Evolutionary conservation across 139 green algal genomes (phyloP).

Genomic region (Ettlia oleoabundans): DNA sequence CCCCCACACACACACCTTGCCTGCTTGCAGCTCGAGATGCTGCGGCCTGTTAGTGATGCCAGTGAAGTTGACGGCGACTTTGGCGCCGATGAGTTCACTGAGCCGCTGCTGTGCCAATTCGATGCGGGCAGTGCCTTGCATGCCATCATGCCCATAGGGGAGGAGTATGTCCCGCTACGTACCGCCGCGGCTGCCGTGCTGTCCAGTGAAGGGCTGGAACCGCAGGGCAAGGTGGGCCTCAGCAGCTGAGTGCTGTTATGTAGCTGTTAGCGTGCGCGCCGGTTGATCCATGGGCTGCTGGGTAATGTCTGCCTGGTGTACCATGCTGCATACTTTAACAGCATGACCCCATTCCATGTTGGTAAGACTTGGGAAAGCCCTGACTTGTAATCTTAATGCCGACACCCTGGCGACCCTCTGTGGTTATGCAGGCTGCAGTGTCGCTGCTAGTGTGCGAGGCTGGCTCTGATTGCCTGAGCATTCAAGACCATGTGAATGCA

Average conservation of each 20-base stretch:
- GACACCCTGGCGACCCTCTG: background rate
- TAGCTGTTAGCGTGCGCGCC: background rate
- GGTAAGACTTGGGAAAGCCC: no score
- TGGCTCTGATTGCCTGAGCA: background rate
- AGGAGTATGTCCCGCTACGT: background rate
- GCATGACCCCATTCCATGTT: no score
- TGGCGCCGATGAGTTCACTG: no score
- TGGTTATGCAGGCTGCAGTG: background rate
- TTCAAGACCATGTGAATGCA: background rate
- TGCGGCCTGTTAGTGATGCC: background rate
- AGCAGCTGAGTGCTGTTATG: background rate
- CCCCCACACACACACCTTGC: no score
- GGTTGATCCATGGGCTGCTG: background rate
- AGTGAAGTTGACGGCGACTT: no score
- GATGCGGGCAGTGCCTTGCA: slow-evolving; percentile 1
- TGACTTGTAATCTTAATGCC: background rate
- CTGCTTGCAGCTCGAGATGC: background rate
- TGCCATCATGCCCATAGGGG: background rate
- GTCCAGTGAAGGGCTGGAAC: background rate
- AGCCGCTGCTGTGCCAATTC: background rate
- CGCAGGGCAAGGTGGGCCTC: background rate
- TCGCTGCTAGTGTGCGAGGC: slow-evolving; percentile 28
- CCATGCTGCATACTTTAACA: no score
- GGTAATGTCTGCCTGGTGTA: background rate
- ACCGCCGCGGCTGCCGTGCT: background rate